phyloP scores from a whole-genome alignment of 495 filamentous ascomycete species.

The Penicillium parvum region DNA sequence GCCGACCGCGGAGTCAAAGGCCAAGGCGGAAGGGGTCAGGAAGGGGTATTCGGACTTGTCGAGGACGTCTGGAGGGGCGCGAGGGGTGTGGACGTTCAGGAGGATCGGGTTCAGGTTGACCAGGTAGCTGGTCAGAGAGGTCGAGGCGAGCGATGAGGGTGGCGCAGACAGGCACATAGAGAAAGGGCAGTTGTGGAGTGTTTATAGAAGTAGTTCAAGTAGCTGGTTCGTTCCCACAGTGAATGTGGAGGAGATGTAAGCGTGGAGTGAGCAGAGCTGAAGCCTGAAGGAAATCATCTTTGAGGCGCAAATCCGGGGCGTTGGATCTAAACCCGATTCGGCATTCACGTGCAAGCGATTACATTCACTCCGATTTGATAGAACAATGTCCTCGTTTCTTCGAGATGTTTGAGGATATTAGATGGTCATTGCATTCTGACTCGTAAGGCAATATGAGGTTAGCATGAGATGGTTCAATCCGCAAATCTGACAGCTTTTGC shows the following conservation, averaged over 20 bases:
- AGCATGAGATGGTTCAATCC: too few relatives aligned
- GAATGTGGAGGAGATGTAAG: not conserved
- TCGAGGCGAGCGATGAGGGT: constrained; percentile 31
- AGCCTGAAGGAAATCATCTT: constrained; percentile 18
- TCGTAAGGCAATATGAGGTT: too few relatives aligned
- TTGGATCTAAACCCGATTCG: constrained; percentile 17
- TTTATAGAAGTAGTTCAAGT: not conserved
- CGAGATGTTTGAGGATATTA: not conserved
- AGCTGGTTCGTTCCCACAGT: not conserved
- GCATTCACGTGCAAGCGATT: constrained; percentile 20
- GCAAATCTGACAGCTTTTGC: too few relatives aligned
- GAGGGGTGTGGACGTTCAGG: constrained; percentile 9
- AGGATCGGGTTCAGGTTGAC: constrained; percentile 15
- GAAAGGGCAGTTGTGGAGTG: constrained; percentile 16
- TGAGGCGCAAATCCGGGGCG: constrained; percentile 28
- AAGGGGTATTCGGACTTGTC: constrained; percentile 10
- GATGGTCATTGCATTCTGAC: not conserved
- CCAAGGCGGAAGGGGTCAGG: constrained; percentile 12
- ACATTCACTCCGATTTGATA: constrained; percentile 4
- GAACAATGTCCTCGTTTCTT: not conserved
- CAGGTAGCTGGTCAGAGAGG: constrained; percentile 29
- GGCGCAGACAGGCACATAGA: constrained; percentile 41
- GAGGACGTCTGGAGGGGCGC: constrained; percentile 4
- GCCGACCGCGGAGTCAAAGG: constrained; percentile 24
- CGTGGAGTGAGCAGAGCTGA: not conserved